A percentile compares a stretch with the other conserved stretches of the same genome.
Evolutionary conservation across 257 asterid species (phyloP).

Genomic region (Leptodermis oblonga): DNA sequence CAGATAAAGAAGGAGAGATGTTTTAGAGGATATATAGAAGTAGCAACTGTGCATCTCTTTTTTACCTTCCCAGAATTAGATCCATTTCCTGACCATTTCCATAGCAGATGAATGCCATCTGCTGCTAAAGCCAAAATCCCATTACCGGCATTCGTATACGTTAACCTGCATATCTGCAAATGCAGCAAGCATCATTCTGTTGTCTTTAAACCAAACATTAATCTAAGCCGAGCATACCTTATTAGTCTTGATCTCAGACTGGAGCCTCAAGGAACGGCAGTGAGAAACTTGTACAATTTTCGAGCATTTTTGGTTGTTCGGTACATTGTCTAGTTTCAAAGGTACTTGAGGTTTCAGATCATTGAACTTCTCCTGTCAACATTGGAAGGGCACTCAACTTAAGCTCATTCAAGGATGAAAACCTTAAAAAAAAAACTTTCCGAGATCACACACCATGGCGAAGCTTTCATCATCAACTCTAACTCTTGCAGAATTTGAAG

Average conservation of each 20-base stretch:
- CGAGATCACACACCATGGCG: background rate
- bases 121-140: slow-evolving; percentile 59
- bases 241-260: slow-evolving; percentile 39
- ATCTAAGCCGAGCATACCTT: slow-evolving; percentile 33
- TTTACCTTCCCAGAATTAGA: slow-evolving; percentile 41
- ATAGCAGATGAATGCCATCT: slow-evolving; percentile 59
- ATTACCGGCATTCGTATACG: slow-evolving; percentile 61
- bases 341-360: slow-evolving; percentile 16
- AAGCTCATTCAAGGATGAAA: background rate
- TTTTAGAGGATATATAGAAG: background rate
- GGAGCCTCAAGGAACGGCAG: slow-evolving; percentile 49
- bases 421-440: background rate
- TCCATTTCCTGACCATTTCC: slow-evolving; percentile 54
- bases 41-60: background rate
- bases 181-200: slow-evolving; percentile 17
- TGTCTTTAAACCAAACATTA: background rate
- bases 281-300: slow-evolving; percentile 52
- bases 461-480: background rate
- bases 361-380: slow-evolving; percentile 3
- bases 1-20: background rate
- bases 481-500: background rate
- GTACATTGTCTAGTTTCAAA: slow-evolving; percentile 20
- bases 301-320: slow-evolving; percentile 36
- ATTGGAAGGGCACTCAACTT: background rate
- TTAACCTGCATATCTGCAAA: slow-evolving; percentile 69